Conservation (phyloP, 768 basidiomycete genomes). For the Collybia sordida region DNA sequence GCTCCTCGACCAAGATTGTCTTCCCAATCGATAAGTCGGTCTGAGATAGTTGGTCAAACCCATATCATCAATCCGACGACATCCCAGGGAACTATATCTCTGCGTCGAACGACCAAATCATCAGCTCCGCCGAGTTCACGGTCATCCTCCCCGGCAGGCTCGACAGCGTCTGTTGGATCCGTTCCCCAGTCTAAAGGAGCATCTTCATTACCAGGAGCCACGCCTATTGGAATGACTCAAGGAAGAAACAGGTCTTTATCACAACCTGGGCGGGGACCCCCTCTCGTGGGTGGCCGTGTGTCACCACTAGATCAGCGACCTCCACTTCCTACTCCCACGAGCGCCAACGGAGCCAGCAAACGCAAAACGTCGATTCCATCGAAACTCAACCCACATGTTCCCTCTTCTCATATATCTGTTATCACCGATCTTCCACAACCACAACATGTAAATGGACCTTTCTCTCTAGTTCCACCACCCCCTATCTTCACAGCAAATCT, state of each 20-base stretch:
- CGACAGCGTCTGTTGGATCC: slow-evolving; percentile 42
- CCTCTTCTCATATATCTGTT: slow-evolving; percentile 46
- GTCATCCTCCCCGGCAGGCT: slow-evolving; percentile 53
- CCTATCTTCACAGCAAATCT: slow-evolving; percentile 52
- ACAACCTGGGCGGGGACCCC: slow-evolving; percentile 74
- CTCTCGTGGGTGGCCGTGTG: slow-evolving; percentile 48
- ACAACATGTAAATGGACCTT: slow-evolving; percentile 8
- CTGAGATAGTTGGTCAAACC: slow-evolving; percentile 33
- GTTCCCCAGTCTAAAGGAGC: slow-evolving; percentile 32
- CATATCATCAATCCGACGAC: slow-evolving; percentile 60
- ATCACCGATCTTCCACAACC: slow-evolving; percentile 44
- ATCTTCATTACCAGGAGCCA: slow-evolving; percentile 42
- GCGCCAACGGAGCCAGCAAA: slow-evolving; percentile 33
- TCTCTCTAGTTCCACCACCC: slow-evolving; percentile 44
- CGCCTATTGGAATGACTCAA: slow-evolving; percentile 29
- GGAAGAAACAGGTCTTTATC: slow-evolving; percentile 69
- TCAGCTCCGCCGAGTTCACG: slow-evolving; percentile 60
- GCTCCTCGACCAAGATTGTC: slow-evolving; percentile 57
- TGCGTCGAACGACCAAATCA: slow-evolving; percentile 61
- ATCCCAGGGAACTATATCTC: slow-evolving; percentile 63
- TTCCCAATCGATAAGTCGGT: slow-evolving; percentile 44
- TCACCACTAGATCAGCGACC: slow-evolving; percentile 56
- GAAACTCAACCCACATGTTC: slow-evolving; percentile 50
- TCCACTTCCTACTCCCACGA: slow-evolving; percentile 44
- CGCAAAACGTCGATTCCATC: slow-evolving; percentile 68